phyloP scores from a whole-genome alignment of 2,329 filamentous ascomycete genomes.

The Penicillium sp. region DNA sequence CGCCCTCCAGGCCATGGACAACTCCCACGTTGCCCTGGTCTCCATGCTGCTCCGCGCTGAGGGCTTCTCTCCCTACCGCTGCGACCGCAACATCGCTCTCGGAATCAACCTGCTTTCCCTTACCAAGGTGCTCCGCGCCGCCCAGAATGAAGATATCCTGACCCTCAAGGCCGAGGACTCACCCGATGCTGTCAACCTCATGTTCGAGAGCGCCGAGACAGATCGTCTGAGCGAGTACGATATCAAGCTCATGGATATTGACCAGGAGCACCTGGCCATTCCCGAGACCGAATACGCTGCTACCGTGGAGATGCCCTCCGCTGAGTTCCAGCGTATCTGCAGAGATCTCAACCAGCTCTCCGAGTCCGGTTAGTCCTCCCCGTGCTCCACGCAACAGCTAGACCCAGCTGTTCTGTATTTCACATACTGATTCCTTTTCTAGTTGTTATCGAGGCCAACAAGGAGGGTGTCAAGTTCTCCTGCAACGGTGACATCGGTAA shows the following conservation, averaged over 20 bases:
- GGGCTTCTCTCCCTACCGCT: slow-evolving; percentile 91
- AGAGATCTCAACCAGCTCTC: slow-evolving; percentile 88
- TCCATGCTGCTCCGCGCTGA: slow-evolving; percentile 99
- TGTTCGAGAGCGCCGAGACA: slow-evolving; percentile 86
- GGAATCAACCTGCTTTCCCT: slow-evolving; percentile 96
- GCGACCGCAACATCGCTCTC: slow-evolving; percentile 97
- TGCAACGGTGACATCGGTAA: slow-evolving; percentile 95
- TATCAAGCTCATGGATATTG: slow-evolving; percentile 99
- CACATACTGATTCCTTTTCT: slow-evolving; percentile 18
- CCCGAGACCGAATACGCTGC: slow-evolving; percentile 98
- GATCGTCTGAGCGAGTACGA: slow-evolving; percentile 98
- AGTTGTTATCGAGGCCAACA: slow-evolving; percentile 95
- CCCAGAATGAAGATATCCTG: slow-evolving; percentile 89
- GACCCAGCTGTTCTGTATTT: background rate
- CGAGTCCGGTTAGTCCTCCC: slow-evolving; percentile 74
- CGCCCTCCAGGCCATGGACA: slow-evolving; percentile 99
- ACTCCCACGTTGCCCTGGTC: slow-evolving; percentile 97
- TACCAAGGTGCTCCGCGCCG: slow-evolving; percentile 94
- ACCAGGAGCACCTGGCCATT: slow-evolving; percentile 98
- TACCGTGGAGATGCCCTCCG: slow-evolving; percentile 82
- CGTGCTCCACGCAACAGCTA: background rate
- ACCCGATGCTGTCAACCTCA: slow-evolving; percentile 90
- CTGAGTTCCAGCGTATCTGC: slow-evolving; percentile 93
- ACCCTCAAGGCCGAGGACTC: slow-evolving; percentile 97
- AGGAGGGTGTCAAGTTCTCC: slow-evolving; percentile 95